Conservation (phyloP, 768 basidiomycete genomes). For the Mycena leptocephala region DNA sequence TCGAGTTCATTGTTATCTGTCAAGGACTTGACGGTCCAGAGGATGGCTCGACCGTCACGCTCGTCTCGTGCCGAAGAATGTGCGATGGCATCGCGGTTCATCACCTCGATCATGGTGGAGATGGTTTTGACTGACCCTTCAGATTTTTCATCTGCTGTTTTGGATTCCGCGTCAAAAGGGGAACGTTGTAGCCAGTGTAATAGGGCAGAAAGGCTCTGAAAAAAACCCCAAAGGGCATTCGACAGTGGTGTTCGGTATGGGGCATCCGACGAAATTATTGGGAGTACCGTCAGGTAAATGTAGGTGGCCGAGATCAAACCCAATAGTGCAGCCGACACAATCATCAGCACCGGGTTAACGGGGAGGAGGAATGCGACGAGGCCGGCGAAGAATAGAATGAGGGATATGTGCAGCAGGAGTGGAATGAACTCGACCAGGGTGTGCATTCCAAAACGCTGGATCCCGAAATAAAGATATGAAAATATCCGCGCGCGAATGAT, state of each 20-base stretch:
- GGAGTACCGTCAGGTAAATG: not conserved
- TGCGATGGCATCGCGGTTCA: not conserved
- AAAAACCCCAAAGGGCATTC: not conserved
- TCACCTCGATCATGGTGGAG: not conserved
- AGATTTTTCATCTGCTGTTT: too few species aligned
- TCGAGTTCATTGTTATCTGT: not conserved
- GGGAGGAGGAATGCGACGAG: constrained; percentile 8
- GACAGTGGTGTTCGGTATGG: constrained; percentile 17
- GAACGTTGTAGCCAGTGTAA: not conserved
- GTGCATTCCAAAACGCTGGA: not conserved
- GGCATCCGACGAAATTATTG: not conserved
- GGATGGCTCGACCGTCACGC: not conserved
- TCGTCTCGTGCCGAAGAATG: not conserved
- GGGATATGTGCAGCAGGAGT: not conserved
- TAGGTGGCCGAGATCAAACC: too few species aligned
- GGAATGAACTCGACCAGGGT: not conserved
- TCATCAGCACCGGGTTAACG: not conserved
- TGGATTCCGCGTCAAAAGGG: not conserved
- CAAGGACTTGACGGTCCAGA: not conserved
- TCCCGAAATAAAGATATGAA: constrained; percentile 5
- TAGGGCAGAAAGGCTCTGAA: not conserved
- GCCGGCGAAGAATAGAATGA: constrained; percentile 16
- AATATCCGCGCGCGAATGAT: constrained; percentile 2
- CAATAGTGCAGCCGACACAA: not conserved
- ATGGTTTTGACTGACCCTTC: not conserved